Percentiles rank a stretch among this genome's conserved stretches.
Conservation (phyloP, 169 alveolate species). For the Plasmodium gallinaceum region DNA sequence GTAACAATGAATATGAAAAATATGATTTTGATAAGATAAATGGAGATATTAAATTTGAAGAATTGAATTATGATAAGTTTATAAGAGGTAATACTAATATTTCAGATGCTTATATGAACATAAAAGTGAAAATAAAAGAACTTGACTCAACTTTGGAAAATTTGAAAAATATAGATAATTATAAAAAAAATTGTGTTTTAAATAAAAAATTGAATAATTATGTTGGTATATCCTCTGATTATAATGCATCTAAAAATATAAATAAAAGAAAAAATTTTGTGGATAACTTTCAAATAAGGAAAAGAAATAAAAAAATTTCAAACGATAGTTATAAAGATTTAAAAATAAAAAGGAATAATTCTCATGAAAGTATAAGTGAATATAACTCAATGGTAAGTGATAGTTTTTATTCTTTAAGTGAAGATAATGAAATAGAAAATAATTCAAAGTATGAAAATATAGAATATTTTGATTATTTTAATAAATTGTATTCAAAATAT, state of each 20-base stretch:
- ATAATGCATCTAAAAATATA: background rate
- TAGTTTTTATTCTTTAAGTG: conserved; percentile 30
- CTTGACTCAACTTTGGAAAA: conserved; percentile 28
- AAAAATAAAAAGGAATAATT: background rate
- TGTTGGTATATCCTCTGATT: background rate
- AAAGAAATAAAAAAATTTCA: conserved; percentile 1
- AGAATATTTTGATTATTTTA: conserved; percentile 22
- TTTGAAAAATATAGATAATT: conserved; percentile 20
- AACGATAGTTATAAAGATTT: conserved; percentile 6
- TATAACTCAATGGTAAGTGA: conserved; percentile 1
- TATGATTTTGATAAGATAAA: too few species aligned
- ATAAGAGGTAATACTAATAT: conserved; percentile 18
- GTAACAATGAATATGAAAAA: background rate
- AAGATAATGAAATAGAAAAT: conserved; percentile 5
- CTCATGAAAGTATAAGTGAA: background rate
- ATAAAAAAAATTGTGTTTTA: background rate
- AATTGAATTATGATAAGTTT: conserved; percentile 45
- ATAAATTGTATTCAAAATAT: conserved; percentile 39
- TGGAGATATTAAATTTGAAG: background rate
- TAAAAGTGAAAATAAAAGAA: conserved; percentile 22
- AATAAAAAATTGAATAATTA: background rate
- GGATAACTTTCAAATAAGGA: background rate
- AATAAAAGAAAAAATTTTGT: background rate
- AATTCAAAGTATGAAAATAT: background rate
- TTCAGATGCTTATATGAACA: background rate